Evolutionary conservation across 768 basidiomycete species (phyloP), one percentile per base, ranked within the genome.

Genomic region (Termitomyces sp.): DNA sequence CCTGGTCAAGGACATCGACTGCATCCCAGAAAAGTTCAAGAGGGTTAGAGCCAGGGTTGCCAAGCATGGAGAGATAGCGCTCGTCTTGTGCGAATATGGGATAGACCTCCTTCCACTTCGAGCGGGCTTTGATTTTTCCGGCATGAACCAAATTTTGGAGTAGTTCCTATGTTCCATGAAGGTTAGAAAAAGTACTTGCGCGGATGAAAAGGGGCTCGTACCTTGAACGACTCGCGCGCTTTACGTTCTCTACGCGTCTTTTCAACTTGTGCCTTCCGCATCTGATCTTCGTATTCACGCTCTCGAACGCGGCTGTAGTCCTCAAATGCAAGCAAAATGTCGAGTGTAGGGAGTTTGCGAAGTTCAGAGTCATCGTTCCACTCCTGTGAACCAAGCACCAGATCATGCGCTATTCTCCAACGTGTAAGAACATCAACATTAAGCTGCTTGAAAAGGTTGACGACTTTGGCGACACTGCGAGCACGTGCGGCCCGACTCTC

Each of bases 21-120:
- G 83, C 71, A 73, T 98, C 96, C 94, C 95, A 97, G 76, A 97
- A 98, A 4, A 98, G 83, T 68, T 99, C 97, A 36, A 99, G 81
- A 1, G 96, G 96, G 66, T 92, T 95, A 2, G 94, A 96, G 14
- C 97, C 97, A 8, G 92, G 92, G 67, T 90, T 92, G 15, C 97
- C 96, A 17, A 98, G 86, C 74, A 98, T 86, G 62, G 83, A 81
- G 47, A 89, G 79, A 76, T 98, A 99, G n/a, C 93, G 86, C 48
- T 83, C 79, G 69, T 97, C 93, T 38, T 87, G 79, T 7, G 79
- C 78, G 76, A 98, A 87, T 29, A 79, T 74, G 0, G 92, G 88
- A 66, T 94, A 94, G 32, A 94, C 82, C 40, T 89, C 82, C 72
- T 94, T 94, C 96, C 96, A 99, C 72, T 95, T 96, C 4, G 88